A percentile compares a stretch with the other conserved stretches of the same genome.
These are phyloP conservation scores for Plasmopara muralis DNA, from an alignment of 352 stramenopile species.

Conservation along the genomic window DNA sequence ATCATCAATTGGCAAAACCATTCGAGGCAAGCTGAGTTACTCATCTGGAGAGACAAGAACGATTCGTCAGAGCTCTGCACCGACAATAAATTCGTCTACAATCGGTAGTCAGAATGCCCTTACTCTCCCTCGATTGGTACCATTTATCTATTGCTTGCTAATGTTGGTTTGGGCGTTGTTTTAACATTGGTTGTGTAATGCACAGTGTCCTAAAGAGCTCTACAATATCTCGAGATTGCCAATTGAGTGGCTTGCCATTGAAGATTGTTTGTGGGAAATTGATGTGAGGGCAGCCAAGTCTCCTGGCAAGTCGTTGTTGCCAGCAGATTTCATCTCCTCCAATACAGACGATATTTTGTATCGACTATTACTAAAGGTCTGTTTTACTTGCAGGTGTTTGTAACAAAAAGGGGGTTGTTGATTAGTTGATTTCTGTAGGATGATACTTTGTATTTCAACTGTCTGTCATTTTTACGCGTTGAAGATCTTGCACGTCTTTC, in stretches of 20 bases:
- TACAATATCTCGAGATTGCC: constrained; percentile 14
- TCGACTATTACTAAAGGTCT: constrained; percentile 26
- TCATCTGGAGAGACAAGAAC: constrained; percentile 12
- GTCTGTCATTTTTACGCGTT: constrained; percentile 34
- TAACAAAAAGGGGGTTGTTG: background rate
- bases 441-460: constrained; percentile 31
- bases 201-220: constrained; percentile 12
- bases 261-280: constrained; percentile 55
- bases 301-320: constrained; percentile 14
- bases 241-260: constrained; percentile 45
- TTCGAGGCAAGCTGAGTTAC: constrained; percentile 34
- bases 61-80: constrained; percentile 21
- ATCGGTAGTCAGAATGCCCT: background rate
- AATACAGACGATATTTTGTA: constrained; percentile 19
- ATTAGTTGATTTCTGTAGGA: constrained; percentile 16
- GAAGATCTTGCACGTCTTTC: constrained; percentile 40
- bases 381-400: constrained; percentile 5
- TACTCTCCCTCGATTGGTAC: constrained; percentile 16
- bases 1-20: constrained; percentile 33
- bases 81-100: constrained; percentile 10
- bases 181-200: constrained; percentile 4
- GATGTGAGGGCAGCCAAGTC: constrained; percentile 27
- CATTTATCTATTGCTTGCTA: background rate
- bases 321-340: constrained; percentile 12
- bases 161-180: background rate